Percentiles rank a stretch among this genome's conserved stretches.
These are phyloP conservation scores for Penicillium brevicompactum DNA, from an alignment of 2,329 filamentous ascomycete genomes.

Conservation along the genomic window DNA sequence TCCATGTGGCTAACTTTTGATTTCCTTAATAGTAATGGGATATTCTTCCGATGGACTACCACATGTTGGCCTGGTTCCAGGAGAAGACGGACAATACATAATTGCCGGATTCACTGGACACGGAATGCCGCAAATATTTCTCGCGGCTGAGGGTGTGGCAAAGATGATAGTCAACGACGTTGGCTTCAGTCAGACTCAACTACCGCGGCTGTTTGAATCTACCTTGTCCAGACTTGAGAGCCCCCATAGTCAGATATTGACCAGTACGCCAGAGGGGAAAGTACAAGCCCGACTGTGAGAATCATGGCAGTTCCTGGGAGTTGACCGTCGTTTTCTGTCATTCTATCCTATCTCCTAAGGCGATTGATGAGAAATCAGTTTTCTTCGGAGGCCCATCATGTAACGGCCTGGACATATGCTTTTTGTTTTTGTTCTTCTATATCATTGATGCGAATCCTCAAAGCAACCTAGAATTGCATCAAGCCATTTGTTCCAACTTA, in stretches of 20 bases:
- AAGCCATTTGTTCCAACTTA: too few species aligned
- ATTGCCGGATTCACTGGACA: slow-evolving; percentile 66
- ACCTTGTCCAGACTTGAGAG: slow-evolving; percentile 27
- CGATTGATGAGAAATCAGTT: too few species aligned
- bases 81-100: slow-evolving; percentile 53
- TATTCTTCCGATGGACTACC: slow-evolving; percentile 54
- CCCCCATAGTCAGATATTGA: slow-evolving; percentile 20
- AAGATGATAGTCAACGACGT: slow-evolving; percentile 51
- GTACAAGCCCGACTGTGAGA: slow-evolving; percentile 5
- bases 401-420: too few species aligned
- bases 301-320: background rate
- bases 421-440: too few species aligned
- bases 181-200: slow-evolving; percentile 28
- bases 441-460: too few species aligned
- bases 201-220: slow-evolving; percentile 37
- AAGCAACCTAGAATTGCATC: too few species aligned
- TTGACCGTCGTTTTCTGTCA: too few species aligned
- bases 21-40: slow-evolving; percentile 49
- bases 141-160: slow-evolving; percentile 60
- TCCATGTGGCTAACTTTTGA: slow-evolving; percentile 24
- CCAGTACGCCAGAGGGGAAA: background rate
- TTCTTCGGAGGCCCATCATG: too few species aligned
- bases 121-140: slow-evolving; percentile 66
- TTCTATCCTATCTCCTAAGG: too few species aligned
- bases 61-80: slow-evolving; percentile 55